Base-by-base conservation (phyloP, 2,329 filamentous ascomycete species). In the Colletotrichum orchidophilum region DNA sequence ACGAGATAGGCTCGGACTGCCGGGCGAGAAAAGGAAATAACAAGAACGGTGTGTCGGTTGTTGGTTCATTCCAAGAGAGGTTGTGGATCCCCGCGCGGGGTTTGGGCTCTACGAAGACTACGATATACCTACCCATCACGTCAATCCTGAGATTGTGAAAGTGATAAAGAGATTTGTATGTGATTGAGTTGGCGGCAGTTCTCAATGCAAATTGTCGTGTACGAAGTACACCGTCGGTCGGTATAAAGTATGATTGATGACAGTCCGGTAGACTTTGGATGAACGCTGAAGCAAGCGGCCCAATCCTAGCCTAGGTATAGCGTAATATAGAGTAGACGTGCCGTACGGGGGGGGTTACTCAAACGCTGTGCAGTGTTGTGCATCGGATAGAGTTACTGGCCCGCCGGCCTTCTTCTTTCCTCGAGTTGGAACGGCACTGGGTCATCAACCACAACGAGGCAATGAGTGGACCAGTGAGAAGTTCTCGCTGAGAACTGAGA, bases 81-180 rank as follows among this genome's bases (percentile, higher is more conserved):
- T 52, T 72, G 70, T 72, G 66, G 70, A 72, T 68, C 63, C 58
- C 69, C 60, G 68, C 63, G 71, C 71, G 68, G 67, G 71, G 71
- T 73, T 72, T 27, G 69, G 55, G 54, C 54, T 52, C 58, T 68
- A 49, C 18, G 15, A n/a, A 54, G 60, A n/a, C n/a, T n/a, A n/a
- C n/a, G n/a, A n/a, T n/a, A n/a, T n/a, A n/a, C n/a, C n/a, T 39
- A 50, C 46, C 61, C 50, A 55, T 60, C 54, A 39, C 31, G 35
- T 49, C 49, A 64, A 63, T 46, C 66, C 57, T 35, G 33, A 35
- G 46, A 46, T 46, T 49, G 63, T 61, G 54, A 55, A 50, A 60
- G 12, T 49, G 29, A 21, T 5, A 24, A 46, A 13, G 29, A 27
- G 52, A 4, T 35, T 26, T 29, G 24, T 49, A 27, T n/a, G 39